Conservation (phyloP, 2,329 filamentous ascomycete genomes). For the Phialocephala sp. region DNA sequence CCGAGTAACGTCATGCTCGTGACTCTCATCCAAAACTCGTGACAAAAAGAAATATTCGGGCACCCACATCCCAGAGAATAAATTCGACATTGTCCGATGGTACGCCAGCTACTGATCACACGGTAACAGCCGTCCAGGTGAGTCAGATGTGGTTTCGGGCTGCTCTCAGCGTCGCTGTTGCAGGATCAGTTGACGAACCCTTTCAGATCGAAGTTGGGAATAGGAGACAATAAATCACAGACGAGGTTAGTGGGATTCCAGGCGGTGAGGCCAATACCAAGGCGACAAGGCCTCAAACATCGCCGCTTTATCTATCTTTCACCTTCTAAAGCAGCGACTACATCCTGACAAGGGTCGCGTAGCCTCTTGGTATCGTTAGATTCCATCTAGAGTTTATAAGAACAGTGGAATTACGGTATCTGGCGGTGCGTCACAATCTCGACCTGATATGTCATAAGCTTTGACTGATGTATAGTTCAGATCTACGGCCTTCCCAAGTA, state of each 20-base stretch:
- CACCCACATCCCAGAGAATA: slow-evolving; percentile 46
- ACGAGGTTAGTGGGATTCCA: not conserved
- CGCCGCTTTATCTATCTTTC: not conserved
- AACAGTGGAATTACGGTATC: not conserved
- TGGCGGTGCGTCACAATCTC: not conserved
- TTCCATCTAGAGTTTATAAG: not conserved
- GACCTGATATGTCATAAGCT: not conserved
- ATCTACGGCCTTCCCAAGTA: not conserved
- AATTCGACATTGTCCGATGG: slow-evolving; percentile 41
- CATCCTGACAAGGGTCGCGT: not conserved
- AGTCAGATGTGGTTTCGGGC: not conserved
- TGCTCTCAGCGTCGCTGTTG: not conserved
- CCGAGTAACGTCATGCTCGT: not conserved
- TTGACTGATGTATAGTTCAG: not conserved
- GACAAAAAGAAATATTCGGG: slow-evolving; percentile 1
- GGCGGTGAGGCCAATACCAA: not conserved
- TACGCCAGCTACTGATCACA: slow-evolving; percentile 1
- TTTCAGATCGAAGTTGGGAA: slow-evolving; percentile 3
- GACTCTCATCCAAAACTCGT: slow-evolving; percentile 5
- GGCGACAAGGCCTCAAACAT: not conserved
- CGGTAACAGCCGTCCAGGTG: not conserved
- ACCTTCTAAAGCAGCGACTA: not conserved
- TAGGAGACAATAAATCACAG: not conserved
- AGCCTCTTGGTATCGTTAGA: not conserved
- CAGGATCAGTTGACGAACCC: not conserved